Base-by-base conservation (phyloP, 495 filamentous ascomycete species). In the Daldinia vernicosa region DNA sequence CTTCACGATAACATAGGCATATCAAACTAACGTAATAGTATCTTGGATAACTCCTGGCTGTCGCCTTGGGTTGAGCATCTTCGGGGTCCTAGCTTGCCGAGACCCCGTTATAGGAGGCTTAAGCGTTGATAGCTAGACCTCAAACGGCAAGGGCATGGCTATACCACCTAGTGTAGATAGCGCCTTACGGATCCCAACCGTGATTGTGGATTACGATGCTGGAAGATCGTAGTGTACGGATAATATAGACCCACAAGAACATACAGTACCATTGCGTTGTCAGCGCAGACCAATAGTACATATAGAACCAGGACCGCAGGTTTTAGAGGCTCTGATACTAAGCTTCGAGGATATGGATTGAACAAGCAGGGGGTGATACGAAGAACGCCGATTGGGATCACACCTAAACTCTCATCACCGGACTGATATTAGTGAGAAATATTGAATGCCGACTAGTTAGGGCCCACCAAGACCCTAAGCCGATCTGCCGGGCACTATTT, bases 211-310 rank as follows among this genome's bases (percentile, higher is more conserved):
- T 37, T 32, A 7, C 22, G 35, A 60, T 40, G 45, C 55, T 27
- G 33, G 45, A 28, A 53, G 52, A 69, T 63, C 43, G 40, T n/a
- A n/a, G n/a, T n/a, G n/a, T 57, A 11, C 51, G 40, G 59, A n/a
- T 61, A 57, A 28, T 19, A 30, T 47, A 32, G 35, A 35, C 37
- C 50, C 35, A 60, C 45, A 56, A 55, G 26, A 58, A 52, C 2
- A 24, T 12, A 52, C 30, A 40, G 6, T 58, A 33, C 17, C 24
- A 59, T 69, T 30, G 43, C 43, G 37, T 60, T 37, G 60, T 43
- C 33, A 14, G 59, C 58, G 28, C 33, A 28, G 6, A 22, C 26
- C 35, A 35, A 32, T 17, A 43, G 11, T 51, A 33, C 9, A 43
- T 51, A 33, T 15, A 43, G 43, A 58, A 60, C 60, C 54, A 35